Base-by-base conservation (phyloP, 2,329 filamentous ascomycete species). In the Coniochaeta hoffmannii region DNA sequence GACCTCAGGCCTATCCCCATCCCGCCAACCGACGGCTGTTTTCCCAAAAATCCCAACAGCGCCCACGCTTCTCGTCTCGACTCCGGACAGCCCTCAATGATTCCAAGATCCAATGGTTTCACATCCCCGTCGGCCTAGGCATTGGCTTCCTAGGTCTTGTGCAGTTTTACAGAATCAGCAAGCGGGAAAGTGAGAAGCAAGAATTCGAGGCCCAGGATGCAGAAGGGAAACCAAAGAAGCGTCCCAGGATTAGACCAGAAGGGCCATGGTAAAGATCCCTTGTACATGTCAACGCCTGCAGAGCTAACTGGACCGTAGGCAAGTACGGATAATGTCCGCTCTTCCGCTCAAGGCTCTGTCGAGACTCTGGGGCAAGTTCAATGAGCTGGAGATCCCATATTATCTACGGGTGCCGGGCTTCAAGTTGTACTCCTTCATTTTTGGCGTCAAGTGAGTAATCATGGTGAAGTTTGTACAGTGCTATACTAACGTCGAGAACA, bases 291-390 rank as follows among this genome's bases (percentile, higher is more conserved):
- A n/a, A 2, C 15, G 24, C 2, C 11, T 50, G 3, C 14, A 12
- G 53, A 5, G n/a, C 58, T 64, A 38, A 63, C 56, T 5, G 31
- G 10, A 10, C 9, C 55, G n/a, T 54, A 82, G 79, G 89, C 89
- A 93, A 67, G 89, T 97, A 53, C 89, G 92, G 68, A 82, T 97
- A 68, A 96, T 97, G 88, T 95, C 90, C 8, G 96, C 90, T 1
- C 76, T 97, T 58, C 92, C 92, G 32, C 77, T 97, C 59, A 97
- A 97, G 74, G 91, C 90, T 34, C 80, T 97, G 46, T 96, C 91
- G 32, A 83, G 92, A 50, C 68, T 95, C 60, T 97, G 92, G 92
- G 92, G 92, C 35, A 83, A 79, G 53, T 96, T 97, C 76, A 97
- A 97, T 70, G 91, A 96, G 69, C 75, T 96, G 50, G 85, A 85